Percentiles rank a stretch among this genome's conserved stretches.
Conservation (phyloP, 2,329 filamentous ascomycete genomes). For the Monosporascus sp. region DNA sequence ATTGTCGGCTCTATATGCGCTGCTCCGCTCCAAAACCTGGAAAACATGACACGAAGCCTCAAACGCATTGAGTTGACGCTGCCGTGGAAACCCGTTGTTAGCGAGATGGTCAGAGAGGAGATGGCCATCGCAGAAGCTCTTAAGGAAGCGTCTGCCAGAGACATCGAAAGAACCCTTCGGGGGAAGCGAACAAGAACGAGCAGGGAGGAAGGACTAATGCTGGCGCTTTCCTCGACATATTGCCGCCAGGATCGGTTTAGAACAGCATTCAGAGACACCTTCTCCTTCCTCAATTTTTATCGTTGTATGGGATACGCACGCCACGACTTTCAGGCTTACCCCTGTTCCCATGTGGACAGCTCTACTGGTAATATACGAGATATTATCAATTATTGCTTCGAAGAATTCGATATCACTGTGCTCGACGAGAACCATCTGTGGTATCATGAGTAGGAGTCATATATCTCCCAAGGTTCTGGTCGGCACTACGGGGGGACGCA, state of each 20-base stretch:
- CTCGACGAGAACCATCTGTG: neutral
- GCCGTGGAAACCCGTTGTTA: neutral
- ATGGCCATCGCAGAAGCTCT: neutral
- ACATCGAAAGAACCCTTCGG: neutral
- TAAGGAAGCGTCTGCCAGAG: neutral
- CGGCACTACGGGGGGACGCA: neutral
- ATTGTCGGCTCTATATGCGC: neutral
- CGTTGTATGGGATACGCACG: neutral
- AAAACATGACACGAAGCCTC: neutral
- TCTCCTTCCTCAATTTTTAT: neutral
- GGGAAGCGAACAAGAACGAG: neutral
- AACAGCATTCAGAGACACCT: neutral
- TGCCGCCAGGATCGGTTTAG: neutral
- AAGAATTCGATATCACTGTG: neutral
- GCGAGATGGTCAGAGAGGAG: neutral
- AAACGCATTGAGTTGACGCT: neutral
- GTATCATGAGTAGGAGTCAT: neutral
- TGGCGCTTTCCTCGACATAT: neutral
- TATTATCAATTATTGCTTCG: no score
- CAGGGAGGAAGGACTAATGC: neutral
- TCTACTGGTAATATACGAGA: no score
- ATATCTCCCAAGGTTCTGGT: neutral
- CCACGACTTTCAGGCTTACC: neutral
- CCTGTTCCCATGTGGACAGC: no score
- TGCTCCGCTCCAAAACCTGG: neutral